Evolutionary conservation across 2,329 filamentous ascomycete species (phyloP), one percentile per base, ranked within the genome.

Genomic region (Penicillium sclerotigenum): DNA sequence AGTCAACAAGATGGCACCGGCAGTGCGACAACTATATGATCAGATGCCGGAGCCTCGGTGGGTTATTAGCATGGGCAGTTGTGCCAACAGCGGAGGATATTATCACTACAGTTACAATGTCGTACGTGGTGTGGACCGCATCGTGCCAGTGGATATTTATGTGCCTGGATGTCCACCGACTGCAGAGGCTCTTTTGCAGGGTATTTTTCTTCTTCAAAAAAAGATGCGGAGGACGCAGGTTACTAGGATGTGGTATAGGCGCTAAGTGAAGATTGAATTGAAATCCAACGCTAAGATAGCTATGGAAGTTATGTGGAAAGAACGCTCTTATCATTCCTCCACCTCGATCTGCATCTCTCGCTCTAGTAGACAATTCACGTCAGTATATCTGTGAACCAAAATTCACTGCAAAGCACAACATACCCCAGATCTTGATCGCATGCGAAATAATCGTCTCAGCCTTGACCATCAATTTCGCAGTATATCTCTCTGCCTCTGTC

Each of bases 1-100:
- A 59, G 95, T 90, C 66, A 96, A 96, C 82, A 96, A 96, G 81
- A 96, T 96, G 91, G 91, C 90, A 1, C 90, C 91, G 2, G 91
- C 91, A 33, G 79, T 96, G 70, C 83, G 91, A 74, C 90, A 94
- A 77, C 88, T 95, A 59, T 96, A 96, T 79, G 91, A 96, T 75
- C 91, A 96, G 80, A 96, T 96, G 91, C 90, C 91, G 29, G 91
- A 96, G 31, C 91, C 91, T 18, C 83, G 88, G 70, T 96, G 90
- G 90, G 90, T 93, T 22, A 83, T 88, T 68, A 89, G 86, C 66
- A 93, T 93, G 89, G 89, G 89, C 13, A 89, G 86, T 68, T 93
- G 89, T 73, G 89, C 89, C 58, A 92, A 92, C 74, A 89, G 89
- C 49, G 89, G 89, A 59, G 89, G 89, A 52, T 93, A 93, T 78